Conservation (phyloP, 129 eudicot genomes). For the Glebionis coronaria region DNA sequence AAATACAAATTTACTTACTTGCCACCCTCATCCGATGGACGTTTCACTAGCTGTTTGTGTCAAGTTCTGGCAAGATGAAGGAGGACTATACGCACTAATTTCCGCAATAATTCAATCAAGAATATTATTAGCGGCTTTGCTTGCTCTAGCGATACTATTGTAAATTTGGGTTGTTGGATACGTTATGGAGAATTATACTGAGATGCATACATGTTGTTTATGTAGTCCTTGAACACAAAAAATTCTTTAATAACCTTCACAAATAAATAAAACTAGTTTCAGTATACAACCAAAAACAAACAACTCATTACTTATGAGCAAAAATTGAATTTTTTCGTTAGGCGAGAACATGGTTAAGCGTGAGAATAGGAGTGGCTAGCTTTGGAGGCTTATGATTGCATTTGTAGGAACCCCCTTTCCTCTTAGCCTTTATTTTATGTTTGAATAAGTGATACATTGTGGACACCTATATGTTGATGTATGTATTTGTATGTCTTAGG, state of each 20-base stretch:
- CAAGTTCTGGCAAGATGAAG: conserved; percentile 29
- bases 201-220: not conserved
- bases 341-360: no score
- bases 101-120: conserved; percentile 44
- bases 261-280: no score
- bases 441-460: no score
- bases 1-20: conserved; percentile 40
- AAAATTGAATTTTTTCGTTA: no score
- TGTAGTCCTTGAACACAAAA: not conserved
- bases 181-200: not conserved
- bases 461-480: no score
- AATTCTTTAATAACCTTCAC: not conserved
- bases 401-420: no score
- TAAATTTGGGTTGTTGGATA: not conserved
- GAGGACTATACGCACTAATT: conserved; percentile 23
- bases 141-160: not conserved
- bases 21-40: conserved; percentile 56
- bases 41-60: conserved; percentile 25
- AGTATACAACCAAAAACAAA: no score
- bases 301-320: no score
- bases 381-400: no score
- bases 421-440: no score
- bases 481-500: no score
- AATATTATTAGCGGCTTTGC: not conserved
- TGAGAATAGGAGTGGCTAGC: no score